Percentiles rank a stretch among this genome's conserved stretches.
Evolutionary conservation across 441 rosid species (phyloP).

Genomic region (Biscutella laevigata): DNA sequence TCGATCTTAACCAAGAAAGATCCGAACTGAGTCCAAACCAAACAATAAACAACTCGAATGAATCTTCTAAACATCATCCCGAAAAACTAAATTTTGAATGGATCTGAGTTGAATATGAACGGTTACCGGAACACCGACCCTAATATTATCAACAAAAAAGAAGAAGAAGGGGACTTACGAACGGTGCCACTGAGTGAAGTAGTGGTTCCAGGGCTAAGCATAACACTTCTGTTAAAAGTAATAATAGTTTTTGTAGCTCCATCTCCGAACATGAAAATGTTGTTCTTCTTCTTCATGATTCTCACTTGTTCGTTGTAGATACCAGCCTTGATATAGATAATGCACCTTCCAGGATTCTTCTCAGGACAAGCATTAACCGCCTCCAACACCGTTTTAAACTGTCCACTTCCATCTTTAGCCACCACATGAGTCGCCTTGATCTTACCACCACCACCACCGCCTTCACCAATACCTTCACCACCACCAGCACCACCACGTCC

Average conservation of each 20-base stretch:
- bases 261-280: conserved; percentile 36
- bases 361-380: conserved; percentile 40
- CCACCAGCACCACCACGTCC: conserved; percentile 15
- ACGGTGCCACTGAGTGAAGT: conserved; percentile 31
- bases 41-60: no score
- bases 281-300: conserved; percentile 25
- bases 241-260: conserved; percentile 46
- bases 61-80: no score
- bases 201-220: conserved; percentile 18
- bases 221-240: conserved; percentile 31
- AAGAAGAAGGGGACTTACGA: conserved; percentile 35
- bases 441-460: conserved; percentile 18
- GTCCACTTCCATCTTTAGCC: conserved; percentile 49
- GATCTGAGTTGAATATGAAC: no score
- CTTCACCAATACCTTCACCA: conserved; percentile 24
- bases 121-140: no score
- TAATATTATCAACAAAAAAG: no score
- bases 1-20: no score
- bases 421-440: conserved; percentile 35
- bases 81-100: no score
- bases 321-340: conserved; percentile 43
- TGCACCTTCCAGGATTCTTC: conserved; percentile 30
- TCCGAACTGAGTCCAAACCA: no score
- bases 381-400: conserved; percentile 27
- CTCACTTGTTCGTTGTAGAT: conserved; percentile 24